Base-by-base conservation (phyloP, 805 yeast species). In the Candida germanica region DNA sequence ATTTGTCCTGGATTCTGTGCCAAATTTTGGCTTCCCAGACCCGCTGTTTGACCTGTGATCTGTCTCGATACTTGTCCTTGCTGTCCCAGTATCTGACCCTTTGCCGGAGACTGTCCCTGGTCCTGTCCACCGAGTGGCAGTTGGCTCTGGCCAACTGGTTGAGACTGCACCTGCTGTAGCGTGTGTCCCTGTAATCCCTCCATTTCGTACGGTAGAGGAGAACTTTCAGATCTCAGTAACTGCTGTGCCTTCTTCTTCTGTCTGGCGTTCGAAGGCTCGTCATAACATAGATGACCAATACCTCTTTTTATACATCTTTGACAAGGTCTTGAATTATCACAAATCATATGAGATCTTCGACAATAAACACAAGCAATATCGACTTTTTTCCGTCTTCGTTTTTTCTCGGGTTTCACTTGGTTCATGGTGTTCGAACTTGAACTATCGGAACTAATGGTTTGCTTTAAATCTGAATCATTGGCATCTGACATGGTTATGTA, bases 331-430 rank as follows among this genome's bases (percentile, higher is more conserved):
- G 76, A 65, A 27, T 80, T 83, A 56, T 88, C 95, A 61, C 98
- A 89, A 20, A 87, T 84, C 89, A 89, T 86, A 57, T 89, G 98
- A 0, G 96, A 86, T 36, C 98, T 68, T 26, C 96, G 75, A 56
- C 97, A 89, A 53, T 85, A 89, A 1, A 89, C 83, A 61, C 98
- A 89, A 0, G 98, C 95, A 33, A 72, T 64, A 14, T 66, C 74
- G 10, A 74, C 77, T 50, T 79, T 77, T 51, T 73, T 63, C 57
- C 70, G 75, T 36, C 75, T 60, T 31, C 50, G 52, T 31, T 26
- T 21, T 29, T 39, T 40, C 29, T 29, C 29, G 6, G n/a, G 27
- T 26, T 26, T 33, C 36, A n/a, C n/a, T n/a, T n/a, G n/a, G n/a
- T n/a, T n/a, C n/a, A n/a, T n/a, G n/a, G n/a, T n/a, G n/a, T n/a